Evolutionary conservation across 2,329 filamentous ascomycete genomes (phyloP), one percentile per base, ranked within the genome.

Genomic region (Aspergillus pseudoglaucus): DNA sequence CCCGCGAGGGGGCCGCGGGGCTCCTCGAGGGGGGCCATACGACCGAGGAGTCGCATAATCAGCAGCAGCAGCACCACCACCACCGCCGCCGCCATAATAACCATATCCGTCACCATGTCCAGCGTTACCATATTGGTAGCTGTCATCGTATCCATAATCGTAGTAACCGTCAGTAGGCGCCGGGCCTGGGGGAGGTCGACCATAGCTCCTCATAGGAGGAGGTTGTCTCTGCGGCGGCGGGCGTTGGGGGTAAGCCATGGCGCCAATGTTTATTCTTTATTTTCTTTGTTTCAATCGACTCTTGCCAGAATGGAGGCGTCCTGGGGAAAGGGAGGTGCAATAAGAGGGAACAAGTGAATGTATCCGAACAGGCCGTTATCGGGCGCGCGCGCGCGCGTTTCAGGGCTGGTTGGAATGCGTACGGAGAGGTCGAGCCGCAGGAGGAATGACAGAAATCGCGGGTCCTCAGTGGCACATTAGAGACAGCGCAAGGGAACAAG

Each of bases 241-340:
- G 42, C 58, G 61, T 42, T 63, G 64, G 38, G 63, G 61, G 44
- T 69, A 71, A 47, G 67, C 67, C 68, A 71, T 71, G 46, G 49
- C 51, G 17, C 25, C 25, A 12, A 30, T 17, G n/a, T 12, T 37
- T 37, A 8, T 37, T 18, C n/a, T 10, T 7, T 18, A 8, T 37
- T 17, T 37, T 37, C n/a, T 37, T 15, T 37, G 6, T 37, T 18
- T 18, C 33, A 17, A 37, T 17, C 10, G 25, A 30, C 10, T 17
- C 10, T 39, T 17, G 17, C 2, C n/a, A 39, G 37, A 3, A 22
- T 12, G 10, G 22, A n/a, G n/a, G 14, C n/a, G 17, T 3, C 37
- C 37, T 9, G 9, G 15, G 3, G 10, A 15, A 20, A 39, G 15
- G 17, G 15, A 22, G 33, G 17, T 7, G 6, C 33, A 37, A 37